Evolutionary conservation across 306 rosid species (phyloP), one percentile per base, ranked within the genome.

Genomic region (Urtica urens): DNA sequence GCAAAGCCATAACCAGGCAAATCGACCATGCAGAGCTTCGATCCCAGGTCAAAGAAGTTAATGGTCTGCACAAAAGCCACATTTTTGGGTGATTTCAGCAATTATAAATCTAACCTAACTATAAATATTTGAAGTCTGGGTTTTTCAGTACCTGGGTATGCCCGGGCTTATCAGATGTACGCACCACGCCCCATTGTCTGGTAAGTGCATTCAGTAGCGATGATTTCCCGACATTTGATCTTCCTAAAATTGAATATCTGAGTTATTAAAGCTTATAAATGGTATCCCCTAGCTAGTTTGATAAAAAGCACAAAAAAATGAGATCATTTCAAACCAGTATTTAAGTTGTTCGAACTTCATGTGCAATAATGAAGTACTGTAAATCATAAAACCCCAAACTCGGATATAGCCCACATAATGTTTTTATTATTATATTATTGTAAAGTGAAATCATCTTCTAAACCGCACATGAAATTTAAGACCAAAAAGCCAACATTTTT

Each of bases 1-100:
- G 99, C 99, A 70, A 92, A 92, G 49, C 99, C 99, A 68, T 85
- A 90, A 58, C 99, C 96, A 9, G 96, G 96, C 76, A 90, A 85
- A 78, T 90, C 99, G 54, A 82, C 96, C 74, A 90, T 28, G 71
- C 68, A 53, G 27, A 79, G 78, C 75, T 82, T 90, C 53, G 82
- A 37, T 56, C 83, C 99, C 59, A 85, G 49, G 11, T 73, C 55
- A 63, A 90, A 85, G 78, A 90, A 90, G 64, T 85, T 90, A 52
- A 90, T 79, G 18, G 78, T 81, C 99, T 90, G 81, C 65, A 70
- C 25, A 69, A 43, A 28, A 80, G 47, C 51, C 38, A 38, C 31
- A 7, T 43, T 23, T 35, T 57, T 55, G 49, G n/a, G n/a, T n/a
- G n/a, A n/a, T n/a, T n/a, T n/a, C n/a, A 28, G 15, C 8, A 17